Percentiles rank a stretch among this genome's conserved stretches.
Conservation (phyloP, 352 stramenopile genomes). For the Globisporangium nodosum region DNA sequence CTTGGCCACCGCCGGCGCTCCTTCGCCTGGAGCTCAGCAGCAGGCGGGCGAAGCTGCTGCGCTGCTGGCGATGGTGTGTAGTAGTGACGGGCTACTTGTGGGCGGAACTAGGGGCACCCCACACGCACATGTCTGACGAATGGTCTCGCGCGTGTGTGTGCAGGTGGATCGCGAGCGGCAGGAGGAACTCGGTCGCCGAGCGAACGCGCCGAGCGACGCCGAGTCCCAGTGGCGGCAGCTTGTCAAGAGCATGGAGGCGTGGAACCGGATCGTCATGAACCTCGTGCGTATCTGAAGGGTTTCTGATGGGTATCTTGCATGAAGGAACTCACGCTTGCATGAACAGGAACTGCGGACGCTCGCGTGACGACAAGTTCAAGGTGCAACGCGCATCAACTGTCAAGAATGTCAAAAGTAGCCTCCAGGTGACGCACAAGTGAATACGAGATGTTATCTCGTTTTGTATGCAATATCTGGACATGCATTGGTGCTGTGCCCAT, state of each 20-base stretch:
- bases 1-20: slow-evolving; percentile 14
- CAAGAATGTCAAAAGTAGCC: background rate
- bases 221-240: slow-evolving; percentile 72
- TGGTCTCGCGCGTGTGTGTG: background rate
- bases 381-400: too few relatives aligned
- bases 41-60: slow-evolving; percentile 20
- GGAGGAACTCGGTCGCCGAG: slow-evolving; percentile 21
- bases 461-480: too few relatives aligned
- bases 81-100: background rate
- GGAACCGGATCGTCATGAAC: slow-evolving; percentile 83
- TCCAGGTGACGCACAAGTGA: too few relatives aligned
- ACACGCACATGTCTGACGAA: background rate
- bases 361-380: background rate
- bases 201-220: slow-evolving; percentile 19
- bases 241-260: slow-evolving; percentile 82
- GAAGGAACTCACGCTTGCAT: background rate
- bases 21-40: slow-evolving; percentile 14
- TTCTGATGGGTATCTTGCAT: background rate
- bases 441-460: too few relatives aligned
- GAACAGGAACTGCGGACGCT: background rate
- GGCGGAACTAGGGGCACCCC: background rate
- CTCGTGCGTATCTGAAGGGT: slow-evolving; percentile 27
- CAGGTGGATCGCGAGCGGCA: slow-evolving; percentile 43
- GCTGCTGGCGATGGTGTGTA: slow-evolving; percentile 48
- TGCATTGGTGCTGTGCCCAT: too few relatives aligned